Base-by-base conservation (phyloP, 2,329 filamentous ascomycete species). In the Phialophora chinensis region DNA sequence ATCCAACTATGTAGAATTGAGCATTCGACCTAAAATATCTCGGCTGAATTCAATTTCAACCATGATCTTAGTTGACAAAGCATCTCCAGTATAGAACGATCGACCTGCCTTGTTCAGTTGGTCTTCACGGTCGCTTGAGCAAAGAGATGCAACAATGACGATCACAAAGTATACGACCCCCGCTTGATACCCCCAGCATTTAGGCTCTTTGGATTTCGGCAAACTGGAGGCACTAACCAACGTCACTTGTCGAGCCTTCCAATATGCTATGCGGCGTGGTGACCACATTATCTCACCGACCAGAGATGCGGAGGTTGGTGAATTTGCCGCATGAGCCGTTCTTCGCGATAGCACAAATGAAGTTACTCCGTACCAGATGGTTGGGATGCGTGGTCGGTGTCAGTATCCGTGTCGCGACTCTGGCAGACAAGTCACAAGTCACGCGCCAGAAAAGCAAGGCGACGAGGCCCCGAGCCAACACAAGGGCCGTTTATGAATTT, bases 61-160 rank as follows among this genome's bases (percentile, higher is more conserved):
- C 42, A 29, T 60, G 44, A 17, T 25, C 6, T 12, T 2, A 27
- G 23, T 52, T 29, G 49, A 29, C 49, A 52, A 29, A 52, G 20
- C 49, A 52, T 52, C 25, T 52, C 49, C 49, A 12, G 25, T 52
- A 52, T 52, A 52, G 10, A 52, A 17, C 25, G 49, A 52, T 52
- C 49, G 49, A 52, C 49, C 49, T 52, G 49, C 49, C 49, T 52
- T 52, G 49, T 52, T 23, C 49, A 52, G 49, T 27, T 52, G 20
- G 25, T 52, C 25, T 52, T 29, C 11, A 52, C 10, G 5, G 23
- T 29, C 49, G 49, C 49, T 52, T 52, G 20, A 25, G 25, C 49
- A 23, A 52, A 20, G 49, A 4, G 10, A 14, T 17, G 49, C 49
- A 27, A 7, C 20, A 52, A 52, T 52, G 49, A 52, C 49, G 49